Conservation (phyloP, 306 rosid species). For the Vigna nakashimae region DNA sequence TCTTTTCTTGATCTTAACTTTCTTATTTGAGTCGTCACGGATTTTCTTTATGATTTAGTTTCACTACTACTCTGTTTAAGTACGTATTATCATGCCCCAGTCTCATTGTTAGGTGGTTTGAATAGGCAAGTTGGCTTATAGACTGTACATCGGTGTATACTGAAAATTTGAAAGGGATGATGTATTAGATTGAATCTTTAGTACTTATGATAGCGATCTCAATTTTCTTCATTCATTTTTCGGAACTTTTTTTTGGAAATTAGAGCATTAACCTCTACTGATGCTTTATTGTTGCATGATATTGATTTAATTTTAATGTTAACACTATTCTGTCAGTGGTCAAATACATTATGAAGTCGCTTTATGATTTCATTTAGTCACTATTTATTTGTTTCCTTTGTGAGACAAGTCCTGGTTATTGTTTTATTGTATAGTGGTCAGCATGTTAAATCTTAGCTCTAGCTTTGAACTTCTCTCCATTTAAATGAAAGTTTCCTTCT, state of each 20-base stretch:
- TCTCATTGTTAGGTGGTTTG: constrained; percentile 3
- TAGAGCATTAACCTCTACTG: constrained; percentile 2
- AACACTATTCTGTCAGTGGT: not conserved
- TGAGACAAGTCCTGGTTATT: not conserved
- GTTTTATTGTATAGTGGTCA: not conserved
- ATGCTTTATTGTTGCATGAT: constrained; percentile 6
- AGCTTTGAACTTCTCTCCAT: not conserved
- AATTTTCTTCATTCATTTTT: not conserved
- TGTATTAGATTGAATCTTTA: not conserved
- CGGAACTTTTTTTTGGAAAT: not conserved
- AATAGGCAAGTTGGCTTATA: constrained; percentile 12
- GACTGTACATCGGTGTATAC: constrained; percentile 10
- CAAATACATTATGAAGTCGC: not conserved
- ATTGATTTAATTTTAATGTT: not conserved
- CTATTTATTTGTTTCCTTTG: constrained; percentile 1
- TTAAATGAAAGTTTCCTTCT: constrained; percentile 33
- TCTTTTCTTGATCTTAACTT: constrained; percentile 14
- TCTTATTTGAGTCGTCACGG: not conserved
- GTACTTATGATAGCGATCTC: not conserved
- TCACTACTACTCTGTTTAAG: not conserved
- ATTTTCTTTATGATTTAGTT: constrained; percentile 22
- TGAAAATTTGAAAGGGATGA: constrained; percentile 25
- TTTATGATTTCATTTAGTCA: constrained; percentile 17
- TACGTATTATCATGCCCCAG: constrained; percentile 3
- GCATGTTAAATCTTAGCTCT: not conserved